Base-by-base conservation (phyloP, 768 basidiomycete genomes). In the Fistulinella prunicolor region DNA sequence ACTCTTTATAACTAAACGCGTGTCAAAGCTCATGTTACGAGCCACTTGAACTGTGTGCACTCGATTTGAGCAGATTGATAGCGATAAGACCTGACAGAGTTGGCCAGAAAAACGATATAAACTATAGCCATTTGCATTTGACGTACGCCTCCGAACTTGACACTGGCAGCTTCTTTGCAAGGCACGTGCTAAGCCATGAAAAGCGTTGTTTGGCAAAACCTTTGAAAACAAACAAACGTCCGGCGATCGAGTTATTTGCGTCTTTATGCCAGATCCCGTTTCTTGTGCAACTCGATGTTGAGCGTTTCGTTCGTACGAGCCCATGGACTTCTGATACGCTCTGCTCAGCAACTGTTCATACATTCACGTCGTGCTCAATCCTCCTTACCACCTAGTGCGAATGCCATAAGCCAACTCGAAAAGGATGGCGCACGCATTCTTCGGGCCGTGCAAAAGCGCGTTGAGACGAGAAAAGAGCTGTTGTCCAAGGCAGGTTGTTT, bases 371-470 rank as follows among this genome's bases (percentile, higher is more conserved):
- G 55, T 3, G 37, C 44, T 1, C 51, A 54, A 23, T 47, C 58
- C 6, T 49, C 54, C 5, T 16, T 54, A 14, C 34, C 60, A 17
- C 34, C 60, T 1, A 40, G 47, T 17, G 42, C 38, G 35, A 57
- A 49, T 20, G 46, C 55, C 16, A 49, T 64, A 17, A 36, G 51
- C 23, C 57, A 70, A 49, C 54, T 72, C 6, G 71, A 73, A 53
- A 60, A 57, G 14, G 72, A 81, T 30, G 74, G 82, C 55, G 73
- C 65, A 1, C 73, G 81, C 5, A 67, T 85, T 34, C 66, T 86
- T 19, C 71, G 71, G 2, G 74, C 84, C 34, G 77, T 84, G 17
- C 64, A 76, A 50, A 77, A 70, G 46, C 75, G 78, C 47, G 70
- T 83, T 29, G 68, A 78, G n/a, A 76, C 77, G 49, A 68, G 83